Conservation (phyloP, 2,329 filamentous ascomycete genomes). For the Fusarium falciforme region DNA sequence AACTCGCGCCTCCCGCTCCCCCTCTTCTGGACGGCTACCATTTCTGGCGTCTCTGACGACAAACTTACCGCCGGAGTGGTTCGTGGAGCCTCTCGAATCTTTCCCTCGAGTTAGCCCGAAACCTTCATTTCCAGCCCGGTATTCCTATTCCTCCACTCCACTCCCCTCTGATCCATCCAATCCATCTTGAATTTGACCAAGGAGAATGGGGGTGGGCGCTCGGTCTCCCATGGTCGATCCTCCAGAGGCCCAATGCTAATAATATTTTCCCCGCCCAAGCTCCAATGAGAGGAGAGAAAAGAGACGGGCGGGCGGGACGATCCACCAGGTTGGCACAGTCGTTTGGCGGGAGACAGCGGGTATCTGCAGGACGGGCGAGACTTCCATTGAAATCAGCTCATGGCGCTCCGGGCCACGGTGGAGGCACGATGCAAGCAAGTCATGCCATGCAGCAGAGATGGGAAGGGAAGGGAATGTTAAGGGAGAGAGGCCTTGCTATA, state of each 20-base stretch:
- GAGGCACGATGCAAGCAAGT: slow-evolving; percentile 37
- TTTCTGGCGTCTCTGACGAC: slow-evolving; percentile 26
- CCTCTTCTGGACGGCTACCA: slow-evolving; percentile 2
- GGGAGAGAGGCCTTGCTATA: neutral
- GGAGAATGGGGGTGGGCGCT: slow-evolving; percentile 17
- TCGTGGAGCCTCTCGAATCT: slow-evolving; percentile 33
- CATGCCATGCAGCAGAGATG: slow-evolving; percentile 38
- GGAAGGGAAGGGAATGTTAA: neutral
- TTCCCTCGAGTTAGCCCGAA: slow-evolving; percentile 25
- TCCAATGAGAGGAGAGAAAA: slow-evolving; percentile 33
- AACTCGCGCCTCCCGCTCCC: slow-evolving; percentile 12
- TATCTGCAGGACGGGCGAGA: slow-evolving; percentile 36
- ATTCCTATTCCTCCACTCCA: slow-evolving; percentile 9
- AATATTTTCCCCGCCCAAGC: slow-evolving; percentile 28
- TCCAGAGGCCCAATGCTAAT: slow-evolving; percentile 24
- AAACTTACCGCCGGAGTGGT: slow-evolving; percentile 40
- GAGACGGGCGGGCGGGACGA: slow-evolving; percentile 32
- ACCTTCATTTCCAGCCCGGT: slow-evolving; percentile 17
- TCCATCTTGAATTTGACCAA: slow-evolving; percentile 18
- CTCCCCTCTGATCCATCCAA: slow-evolving; percentile 4
- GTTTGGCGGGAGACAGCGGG: slow-evolving; percentile 35
- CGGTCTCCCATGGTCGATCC: slow-evolving; percentile 24
- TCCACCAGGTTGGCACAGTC: slow-evolving; percentile 40
- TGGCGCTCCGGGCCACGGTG: slow-evolving; percentile 33
- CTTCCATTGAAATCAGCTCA: slow-evolving; percentile 37